Evolutionary conservation across 768 basidiomycete genomes (phyloP).

Genomic region (Phanerochaete sordida): DNA sequence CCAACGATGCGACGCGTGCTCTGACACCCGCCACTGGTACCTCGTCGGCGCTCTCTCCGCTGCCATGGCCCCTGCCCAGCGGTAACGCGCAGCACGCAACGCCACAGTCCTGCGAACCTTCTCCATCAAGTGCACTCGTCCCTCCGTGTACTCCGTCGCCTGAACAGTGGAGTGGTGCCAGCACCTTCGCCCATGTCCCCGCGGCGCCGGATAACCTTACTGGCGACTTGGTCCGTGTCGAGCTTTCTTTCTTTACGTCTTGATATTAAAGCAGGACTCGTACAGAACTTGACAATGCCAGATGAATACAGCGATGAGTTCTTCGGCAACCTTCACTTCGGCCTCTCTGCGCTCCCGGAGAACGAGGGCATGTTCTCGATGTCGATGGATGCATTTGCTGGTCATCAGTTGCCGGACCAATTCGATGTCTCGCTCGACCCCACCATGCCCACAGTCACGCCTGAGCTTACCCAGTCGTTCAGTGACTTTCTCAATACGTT

Average conservation of each 20-base stretch:
- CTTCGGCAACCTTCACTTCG: background rate
- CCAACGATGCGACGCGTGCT: background rate
- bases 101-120: background rate
- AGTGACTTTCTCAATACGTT: background rate
- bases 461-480: background rate
- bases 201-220: too few species aligned
- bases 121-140: background rate
- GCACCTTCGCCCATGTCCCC: background rate
- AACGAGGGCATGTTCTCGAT: constrained; percentile 5
- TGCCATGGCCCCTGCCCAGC: constrained; percentile 5
- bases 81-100: background rate
- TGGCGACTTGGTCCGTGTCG: constrained; percentile 5
- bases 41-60: background rate
- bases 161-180: background rate
- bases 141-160: background rate
- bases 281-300: background rate
- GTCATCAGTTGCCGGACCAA: constrained; percentile 2
- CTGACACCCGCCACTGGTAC: constrained; percentile 5
- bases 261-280: background rate
- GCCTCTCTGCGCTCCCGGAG: background rate
- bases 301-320: background rate
- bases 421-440: constrained; percentile 5
- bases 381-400: constrained; percentile 2
- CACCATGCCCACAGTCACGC: background rate
- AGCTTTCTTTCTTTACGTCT: too few species aligned